These are phyloP conservation scores for Xylaria hypoxylon DNA, from an alignment of 2,329 filamentous ascomycete species.

Conservation along the genomic window DNA sequence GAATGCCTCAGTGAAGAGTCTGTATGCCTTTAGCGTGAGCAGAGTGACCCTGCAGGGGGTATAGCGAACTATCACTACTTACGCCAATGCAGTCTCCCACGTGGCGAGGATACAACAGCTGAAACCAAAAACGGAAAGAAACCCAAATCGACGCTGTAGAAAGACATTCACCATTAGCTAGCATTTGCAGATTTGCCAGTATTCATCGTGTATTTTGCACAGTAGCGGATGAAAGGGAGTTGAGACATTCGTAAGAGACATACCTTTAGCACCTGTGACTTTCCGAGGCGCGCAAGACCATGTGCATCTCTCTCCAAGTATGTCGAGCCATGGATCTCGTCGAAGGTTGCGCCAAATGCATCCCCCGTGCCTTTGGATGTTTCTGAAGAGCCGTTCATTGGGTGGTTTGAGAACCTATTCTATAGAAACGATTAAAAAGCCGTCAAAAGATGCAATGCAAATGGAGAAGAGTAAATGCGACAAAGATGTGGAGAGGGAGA, in stretches of 20 bases:
- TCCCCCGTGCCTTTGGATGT: conserved; percentile 12
- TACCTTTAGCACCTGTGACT: conserved; percentile 41
- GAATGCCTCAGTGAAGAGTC: conserved; percentile 36
- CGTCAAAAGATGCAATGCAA: neutral
- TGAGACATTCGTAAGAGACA: neutral
- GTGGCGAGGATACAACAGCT: conserved; percentile 40
- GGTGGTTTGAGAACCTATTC: neutral
- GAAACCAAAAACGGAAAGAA: conserved; percentile 40
- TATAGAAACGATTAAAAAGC: neutral
- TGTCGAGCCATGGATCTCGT: conserved; percentile 41
- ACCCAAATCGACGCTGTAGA: conserved; percentile 40
- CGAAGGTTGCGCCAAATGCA: conserved; percentile 25
- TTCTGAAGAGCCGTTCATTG: conserved; percentile 23
- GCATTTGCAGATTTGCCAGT: neutral
- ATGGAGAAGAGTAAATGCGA: neutral
- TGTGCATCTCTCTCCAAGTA: conserved; percentile 39
- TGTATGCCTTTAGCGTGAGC: conserved; percentile 13
- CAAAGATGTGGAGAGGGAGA: neutral
- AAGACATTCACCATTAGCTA: neutral
- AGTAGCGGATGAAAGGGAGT: neutral
- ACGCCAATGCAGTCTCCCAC: conserved; percentile 41
- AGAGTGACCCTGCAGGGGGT: neutral
- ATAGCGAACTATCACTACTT: conserved; percentile 16
- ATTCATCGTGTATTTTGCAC: neutral
- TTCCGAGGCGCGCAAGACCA: conserved; percentile 39